Base-by-base conservation (phyloP, 2,329 filamentous ascomycete species). In the Lecanoromycetidae sp. region DNA sequence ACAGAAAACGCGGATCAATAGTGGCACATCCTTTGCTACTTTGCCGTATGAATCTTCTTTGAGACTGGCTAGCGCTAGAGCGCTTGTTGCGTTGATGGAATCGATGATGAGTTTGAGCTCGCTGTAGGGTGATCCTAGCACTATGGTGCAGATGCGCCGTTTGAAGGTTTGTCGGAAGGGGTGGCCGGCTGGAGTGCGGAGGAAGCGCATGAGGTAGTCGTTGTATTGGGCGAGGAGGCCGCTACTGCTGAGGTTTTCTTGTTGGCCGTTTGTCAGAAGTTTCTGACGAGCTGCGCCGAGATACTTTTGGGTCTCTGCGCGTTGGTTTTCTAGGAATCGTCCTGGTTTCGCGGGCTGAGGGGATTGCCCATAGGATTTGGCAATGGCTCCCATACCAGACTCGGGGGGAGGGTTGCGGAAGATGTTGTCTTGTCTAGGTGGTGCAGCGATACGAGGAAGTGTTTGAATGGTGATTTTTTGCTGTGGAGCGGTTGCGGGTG, bases 21-120 rank as follows among this genome's bases (percentile, higher is more conserved):
- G 67, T 1, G 84, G 77, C 2, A 96, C 79, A 54, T 91, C 84
- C 35, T 79, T 73, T 55, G 93, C 82, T n/a, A 93, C 90, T 56
- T 85, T 84, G 12, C 90, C 90, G 59, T 80, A 91, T 38, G 75
- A 74, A 61, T 96, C 90, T 63, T 96, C 88, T 3, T 70, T 69
- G 45, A 95, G 66, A 62, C 84, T 90, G 52, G 76, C 75, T 3
- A 86, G 74, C 0, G 84, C 76, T 23, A 96, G 71, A 41, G 75
- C 72, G 10, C 77, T 78, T 32, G 91, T 66, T 0, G 82, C 76
- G 50, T 79, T 77, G n/a, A 80, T 71, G 1, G 85, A 82, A 59
- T 90, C 79, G 42, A 83, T 65, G 55, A 87, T 81, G 13, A 82
- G 67, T 25, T 76, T 76, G 1, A 78, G 68, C 58, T 84, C 79